A percentile compares a stretch with the other conserved stretches of the same genome.
Conservation (phyloP, 345 rosid species). For the Leavenworthia alabamica region DNA sequence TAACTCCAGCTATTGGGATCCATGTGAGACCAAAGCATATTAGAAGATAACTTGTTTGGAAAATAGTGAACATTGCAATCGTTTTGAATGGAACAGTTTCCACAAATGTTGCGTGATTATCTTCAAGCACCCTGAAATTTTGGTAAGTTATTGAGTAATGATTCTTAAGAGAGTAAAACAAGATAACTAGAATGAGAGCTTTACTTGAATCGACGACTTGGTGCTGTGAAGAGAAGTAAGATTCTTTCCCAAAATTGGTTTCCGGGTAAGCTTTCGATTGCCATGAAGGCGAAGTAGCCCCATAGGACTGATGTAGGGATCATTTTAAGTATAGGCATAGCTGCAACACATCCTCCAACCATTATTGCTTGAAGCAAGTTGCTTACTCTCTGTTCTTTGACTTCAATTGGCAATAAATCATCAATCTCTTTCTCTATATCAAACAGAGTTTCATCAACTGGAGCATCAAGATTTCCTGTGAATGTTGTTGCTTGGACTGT, state of each 20-base stretch:
- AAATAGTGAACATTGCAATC: conserved; percentile 67
- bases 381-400: conserved; percentile 92
- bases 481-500: conserved; percentile 70
- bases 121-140: conserved; percentile 68
- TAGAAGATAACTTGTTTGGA: conserved; percentile 71
- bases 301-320: conserved; percentile 95
- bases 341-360: conserved; percentile 87
- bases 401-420: conserved; percentile 81
- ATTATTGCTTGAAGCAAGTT: conserved; percentile 85
- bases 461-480: conserved; percentile 70
- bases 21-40: conserved; percentile 92
- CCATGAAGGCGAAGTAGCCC: conserved; percentile 99
- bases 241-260: conserved; percentile 98
- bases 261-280: conserved; percentile 92
- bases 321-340: conserved; percentile 86
- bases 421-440: conserved; percentile 84
- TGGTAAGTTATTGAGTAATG: not conserved
- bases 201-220: conserved; percentile 91
- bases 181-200: not conserved
- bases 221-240: conserved; percentile 82
- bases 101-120: conserved; percentile 72
- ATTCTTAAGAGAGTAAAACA: not conserved
- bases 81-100: conserved; percentile 92
- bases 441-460: conserved; percentile 72
- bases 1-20: conserved; percentile 89